These are phyloP conservation scores for Schizochytrium sp. DNA, from an alignment of 108 stramenopile species.

Conservation along the genomic window DNA sequence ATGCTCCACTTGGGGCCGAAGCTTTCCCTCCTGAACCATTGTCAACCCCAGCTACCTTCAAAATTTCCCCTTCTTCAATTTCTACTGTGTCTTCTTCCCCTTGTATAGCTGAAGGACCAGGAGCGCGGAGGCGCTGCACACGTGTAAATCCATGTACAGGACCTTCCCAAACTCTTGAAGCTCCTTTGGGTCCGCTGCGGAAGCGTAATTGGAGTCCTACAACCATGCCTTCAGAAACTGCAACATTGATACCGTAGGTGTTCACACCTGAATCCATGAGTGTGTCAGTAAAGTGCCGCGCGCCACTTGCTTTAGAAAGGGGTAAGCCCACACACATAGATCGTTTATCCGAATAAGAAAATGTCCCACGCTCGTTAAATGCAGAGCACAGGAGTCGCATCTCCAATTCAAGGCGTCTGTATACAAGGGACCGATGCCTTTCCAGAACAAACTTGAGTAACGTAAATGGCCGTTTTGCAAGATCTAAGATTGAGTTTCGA, in stretches of 20 bases:
- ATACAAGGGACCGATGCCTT: not conserved
- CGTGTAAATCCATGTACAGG: slow-evolving; percentile 35
- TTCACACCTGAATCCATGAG: not conserved
- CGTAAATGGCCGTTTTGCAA: not conserved
- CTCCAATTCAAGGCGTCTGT: not conserved
- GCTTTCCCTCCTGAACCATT: not conserved
- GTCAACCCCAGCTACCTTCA: not conserved
- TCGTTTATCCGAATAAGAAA: not conserved
- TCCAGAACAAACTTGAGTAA: not conserved
- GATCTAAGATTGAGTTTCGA: not conserved
- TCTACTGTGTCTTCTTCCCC: not conserved
- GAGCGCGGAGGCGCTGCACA: not conserved
- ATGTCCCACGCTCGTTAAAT: slow-evolving; percentile 36
- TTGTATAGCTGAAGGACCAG: not conserved
- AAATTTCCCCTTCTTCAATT: not conserved
- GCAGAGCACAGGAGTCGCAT: slow-evolving; percentile 36
- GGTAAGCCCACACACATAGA: not conserved
- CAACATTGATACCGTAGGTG: not conserved
- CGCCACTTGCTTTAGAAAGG: not conserved
- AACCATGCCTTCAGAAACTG: slow-evolving; percentile 53
- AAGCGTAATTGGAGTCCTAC: not conserved
- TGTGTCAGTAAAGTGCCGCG: not conserved
- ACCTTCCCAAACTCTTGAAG: not conserved
- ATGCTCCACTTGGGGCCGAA: not conserved
- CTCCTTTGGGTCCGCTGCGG: not conserved